These are phyloP conservation scores for Microsporum audouinii DNA, from an alignment of 2,329 filamentous ascomycete species.

Conservation along the genomic window DNA sequence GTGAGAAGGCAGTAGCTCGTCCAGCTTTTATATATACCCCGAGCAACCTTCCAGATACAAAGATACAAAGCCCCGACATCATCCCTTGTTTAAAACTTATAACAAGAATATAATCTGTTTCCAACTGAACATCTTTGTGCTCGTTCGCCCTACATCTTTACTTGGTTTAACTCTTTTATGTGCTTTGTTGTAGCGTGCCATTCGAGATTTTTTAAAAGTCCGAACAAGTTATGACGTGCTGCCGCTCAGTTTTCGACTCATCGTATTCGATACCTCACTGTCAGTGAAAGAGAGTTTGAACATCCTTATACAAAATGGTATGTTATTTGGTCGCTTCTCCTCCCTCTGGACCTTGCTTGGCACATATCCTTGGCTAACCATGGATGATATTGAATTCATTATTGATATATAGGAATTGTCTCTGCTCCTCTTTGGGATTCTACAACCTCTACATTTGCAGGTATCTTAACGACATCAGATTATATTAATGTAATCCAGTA, in stretches of 20 bases:
- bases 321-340: slow-evolving; percentile 6
- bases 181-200: slow-evolving; percentile 53
- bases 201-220: slow-evolving; percentile 90
- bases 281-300: slow-evolving; percentile 95
- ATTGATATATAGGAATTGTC: slow-evolving; percentile 61
- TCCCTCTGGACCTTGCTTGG: slow-evolving; percentile 3
- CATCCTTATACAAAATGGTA: slow-evolving; percentile 92
- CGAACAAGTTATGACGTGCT: slow-evolving; percentile 97
- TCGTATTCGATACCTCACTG: slow-evolving; percentile 87
- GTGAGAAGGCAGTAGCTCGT: slow-evolving; percentile 1
- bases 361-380: slow-evolving; percentile 12
- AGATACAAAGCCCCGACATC: neutral
- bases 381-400: slow-evolving; percentile 4
- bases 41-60: neutral
- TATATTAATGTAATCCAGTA: slow-evolving; percentile 99
- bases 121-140: slow-evolving; percentile 8
- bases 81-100: slow-evolving; percentile 3
- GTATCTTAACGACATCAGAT: slow-evolving; percentile 86
- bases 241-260: slow-evolving; percentile 87
- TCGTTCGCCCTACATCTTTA: slow-evolving; percentile 13
- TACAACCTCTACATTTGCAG: slow-evolving; percentile 80
- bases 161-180: slow-evolving; percentile 9
- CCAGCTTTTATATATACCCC: slow-evolving; percentile 1
- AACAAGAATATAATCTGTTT: slow-evolving; percentile 5
- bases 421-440: slow-evolving; percentile 97